A percentile compares a stretch with the other conserved stretches of the same genome.
These are phyloP conservation scores for Erysimum cheiranthoides DNA, from an alignment of 345 rosid genomes.

Conservation along the genomic window DNA sequence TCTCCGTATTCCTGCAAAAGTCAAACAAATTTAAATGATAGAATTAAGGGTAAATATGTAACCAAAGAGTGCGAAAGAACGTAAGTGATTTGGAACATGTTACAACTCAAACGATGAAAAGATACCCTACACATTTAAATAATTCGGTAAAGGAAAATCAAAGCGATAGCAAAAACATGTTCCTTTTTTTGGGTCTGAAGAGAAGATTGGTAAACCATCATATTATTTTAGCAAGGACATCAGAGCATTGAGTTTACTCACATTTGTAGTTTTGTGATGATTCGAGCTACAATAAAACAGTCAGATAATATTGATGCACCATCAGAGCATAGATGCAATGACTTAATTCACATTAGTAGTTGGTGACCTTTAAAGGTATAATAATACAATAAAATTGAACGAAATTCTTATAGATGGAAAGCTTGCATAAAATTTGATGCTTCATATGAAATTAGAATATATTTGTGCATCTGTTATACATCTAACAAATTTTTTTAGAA, in stretches of 20 bases:
- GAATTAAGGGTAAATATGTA: conserved; percentile 5
- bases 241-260: conserved; percentile 13
- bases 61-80: conserved; percentile 17
- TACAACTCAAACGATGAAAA: conserved; percentile 7
- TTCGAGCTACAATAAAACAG: conserved; percentile 27
- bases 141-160: conserved; percentile 5
- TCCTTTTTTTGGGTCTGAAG: conserved; percentile 12
- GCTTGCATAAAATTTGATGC: conserved; percentile 22
- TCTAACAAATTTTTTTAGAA: conserved; percentile 8
- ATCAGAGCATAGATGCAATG: conserved; percentile 23
- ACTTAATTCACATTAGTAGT: conserved; percentile 8
- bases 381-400: conserved; percentile 17
- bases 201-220: conserved; percentile 20
- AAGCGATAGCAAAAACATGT: conserved; percentile 6
- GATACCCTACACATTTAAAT: conserved; percentile 2
- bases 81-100: conserved; percentile 3
- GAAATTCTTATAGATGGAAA: conserved; percentile 6
- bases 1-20: conserved; percentile 64
- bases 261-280: background rate
- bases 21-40: conserved; percentile 14
- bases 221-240: conserved; percentile 6
- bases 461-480: conserved; percentile 19
- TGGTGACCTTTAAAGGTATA: conserved; percentile 10
- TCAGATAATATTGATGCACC: conserved; percentile 28
- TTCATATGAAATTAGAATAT: conserved; percentile 30